A percentile compares a stretch with the other conserved stretches of the same genome.
Evolutionary conservation across 2,329 filamentous ascomycete species (phyloP).

Genomic region (Aspergillus piperis): DNA sequence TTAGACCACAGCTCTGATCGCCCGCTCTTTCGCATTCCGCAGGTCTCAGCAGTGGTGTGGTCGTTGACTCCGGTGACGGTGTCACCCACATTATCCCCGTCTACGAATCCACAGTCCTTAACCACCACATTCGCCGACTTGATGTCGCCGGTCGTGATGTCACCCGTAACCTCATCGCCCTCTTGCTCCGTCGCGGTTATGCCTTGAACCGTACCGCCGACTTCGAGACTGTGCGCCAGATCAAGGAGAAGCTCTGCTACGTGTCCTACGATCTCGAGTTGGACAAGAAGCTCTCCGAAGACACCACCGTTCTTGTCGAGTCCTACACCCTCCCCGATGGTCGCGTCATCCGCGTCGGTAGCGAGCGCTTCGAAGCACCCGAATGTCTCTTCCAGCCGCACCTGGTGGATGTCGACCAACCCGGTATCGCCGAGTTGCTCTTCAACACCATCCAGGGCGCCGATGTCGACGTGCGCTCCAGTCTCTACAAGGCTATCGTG

Average conservation of each 20-base stretch:
- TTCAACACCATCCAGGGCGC: constrained; percentile 98
- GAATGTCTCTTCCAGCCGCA: constrained; percentile 99
- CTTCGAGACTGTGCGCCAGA: constrained; percentile 97
- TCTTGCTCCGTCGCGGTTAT: constrained; percentile 90
- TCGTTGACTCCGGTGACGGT: constrained; percentile 96
- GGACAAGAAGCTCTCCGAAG: constrained; percentile 93
- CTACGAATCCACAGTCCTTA: constrained; percentile 96
- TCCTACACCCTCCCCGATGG: constrained; percentile 97
- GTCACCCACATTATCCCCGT: constrained; percentile 98
- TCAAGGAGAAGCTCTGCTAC: constrained; percentile 99
- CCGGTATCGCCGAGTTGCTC: constrained; percentile 92
- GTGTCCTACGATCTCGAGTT: constrained; percentile 97
- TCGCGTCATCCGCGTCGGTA: constrained; percentile 91
- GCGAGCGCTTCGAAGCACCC: constrained; percentile 95
- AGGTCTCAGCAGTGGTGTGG: constrained; percentile 90
- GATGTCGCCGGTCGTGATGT: constrained; percentile 97
- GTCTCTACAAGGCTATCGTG: constrained; percentile 95
- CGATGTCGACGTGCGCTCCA: constrained; percentile 90
- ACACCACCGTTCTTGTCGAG: constrained; percentile 95
- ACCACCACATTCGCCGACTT: constrained; percentile 89
- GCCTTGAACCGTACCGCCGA: constrained; percentile 97
- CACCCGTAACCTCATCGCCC: constrained; percentile 95
- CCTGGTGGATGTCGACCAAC: constrained; percentile 94
- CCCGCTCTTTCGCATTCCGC: constrained; percentile 13
- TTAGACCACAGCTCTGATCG: neutral